Conservation (phyloP, 305 asterid genomes). For the Ruellia speciosa region DNA sequence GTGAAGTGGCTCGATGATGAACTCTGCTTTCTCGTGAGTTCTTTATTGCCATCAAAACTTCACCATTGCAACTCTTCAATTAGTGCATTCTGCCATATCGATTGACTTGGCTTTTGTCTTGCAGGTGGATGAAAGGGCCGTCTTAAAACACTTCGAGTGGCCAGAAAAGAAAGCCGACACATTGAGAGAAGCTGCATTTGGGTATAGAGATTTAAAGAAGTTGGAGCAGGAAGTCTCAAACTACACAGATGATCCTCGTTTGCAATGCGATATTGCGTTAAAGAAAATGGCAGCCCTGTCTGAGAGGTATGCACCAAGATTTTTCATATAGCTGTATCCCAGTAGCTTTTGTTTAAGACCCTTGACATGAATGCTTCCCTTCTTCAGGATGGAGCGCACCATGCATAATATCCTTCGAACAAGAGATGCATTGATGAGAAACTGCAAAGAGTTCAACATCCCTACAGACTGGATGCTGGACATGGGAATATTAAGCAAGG, state of each 20-base stretch:
- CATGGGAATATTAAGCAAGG: slow-evolving; percentile 79
- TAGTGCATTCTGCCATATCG: not conserved
- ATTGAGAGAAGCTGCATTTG: slow-evolving; percentile 89
- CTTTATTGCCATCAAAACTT: slow-evolving; percentile 1
- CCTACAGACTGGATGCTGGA: slow-evolving; percentile 94
- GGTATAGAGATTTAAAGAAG: slow-evolving; percentile 72
- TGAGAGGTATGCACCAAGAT: slow-evolving; percentile 45
- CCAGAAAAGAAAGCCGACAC: slow-evolving; percentile 93
- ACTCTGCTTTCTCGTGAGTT: slow-evolving; percentile 79
- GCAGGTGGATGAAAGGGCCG: slow-evolving; percentile 95
- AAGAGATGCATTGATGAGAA: slow-evolving; percentile 60
- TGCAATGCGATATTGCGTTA: slow-evolving; percentile 62
- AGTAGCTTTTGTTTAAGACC: not conserved
- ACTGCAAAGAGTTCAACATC: slow-evolving; percentile 70
- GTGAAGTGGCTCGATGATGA: slow-evolving; percentile 97
- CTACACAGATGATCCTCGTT: slow-evolving; percentile 57
- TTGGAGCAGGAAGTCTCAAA: slow-evolving; percentile 62
- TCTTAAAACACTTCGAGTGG: slow-evolving; percentile 91
- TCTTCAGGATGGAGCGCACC: slow-evolving; percentile 66
- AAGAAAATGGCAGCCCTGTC: slow-evolving; percentile 78
- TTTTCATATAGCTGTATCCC: too few species aligned
- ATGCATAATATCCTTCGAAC: slow-evolving; percentile 65
- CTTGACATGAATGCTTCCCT: not conserved
- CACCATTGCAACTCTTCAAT: not conserved
- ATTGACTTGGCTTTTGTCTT: slow-evolving; percentile 20